Evolutionary conservation across 306 rosid species (phyloP).

Genomic region (Senna siamea): DNA sequence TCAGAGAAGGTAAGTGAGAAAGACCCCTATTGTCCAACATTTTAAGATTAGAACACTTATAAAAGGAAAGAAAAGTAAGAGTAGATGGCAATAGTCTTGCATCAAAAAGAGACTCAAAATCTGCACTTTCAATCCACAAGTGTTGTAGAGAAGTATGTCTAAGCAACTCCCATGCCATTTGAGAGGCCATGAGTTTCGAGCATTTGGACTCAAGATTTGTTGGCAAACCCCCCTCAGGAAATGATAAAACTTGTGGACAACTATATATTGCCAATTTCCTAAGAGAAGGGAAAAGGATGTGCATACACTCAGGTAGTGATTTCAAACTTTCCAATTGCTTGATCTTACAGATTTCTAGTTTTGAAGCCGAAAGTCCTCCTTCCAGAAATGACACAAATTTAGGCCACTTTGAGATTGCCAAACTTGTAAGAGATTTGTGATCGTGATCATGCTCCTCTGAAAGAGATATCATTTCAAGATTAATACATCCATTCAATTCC

Average conservation of each 20-base stretch:
- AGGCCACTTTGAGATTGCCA: slow-evolving; percentile 9
- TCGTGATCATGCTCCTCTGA: no score
- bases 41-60: background rate
- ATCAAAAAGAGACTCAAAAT: background rate
- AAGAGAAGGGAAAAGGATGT: no score
- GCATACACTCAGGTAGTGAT: background rate
- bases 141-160: background rate
- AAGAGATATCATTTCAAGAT: background rate
- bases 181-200: background rate
- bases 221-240: background rate
- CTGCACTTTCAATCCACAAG: fast-evolving
- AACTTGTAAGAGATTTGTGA: background rate
- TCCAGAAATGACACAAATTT: slow-evolving; percentile 17
- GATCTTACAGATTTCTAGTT: background rate
- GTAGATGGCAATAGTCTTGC: background rate
- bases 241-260: no score
- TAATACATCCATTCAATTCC: background rate
- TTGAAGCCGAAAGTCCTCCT: background rate
- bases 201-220: background rate
- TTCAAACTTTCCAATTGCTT: background rate
- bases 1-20: background rate
- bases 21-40: background rate
- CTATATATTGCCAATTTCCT: no score
- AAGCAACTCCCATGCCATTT: slow-evolving; percentile 1
- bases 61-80: background rate